phyloP scores from a whole-genome alignment of 164 flowering plant species.

The Sextonia rubra region DNA sequence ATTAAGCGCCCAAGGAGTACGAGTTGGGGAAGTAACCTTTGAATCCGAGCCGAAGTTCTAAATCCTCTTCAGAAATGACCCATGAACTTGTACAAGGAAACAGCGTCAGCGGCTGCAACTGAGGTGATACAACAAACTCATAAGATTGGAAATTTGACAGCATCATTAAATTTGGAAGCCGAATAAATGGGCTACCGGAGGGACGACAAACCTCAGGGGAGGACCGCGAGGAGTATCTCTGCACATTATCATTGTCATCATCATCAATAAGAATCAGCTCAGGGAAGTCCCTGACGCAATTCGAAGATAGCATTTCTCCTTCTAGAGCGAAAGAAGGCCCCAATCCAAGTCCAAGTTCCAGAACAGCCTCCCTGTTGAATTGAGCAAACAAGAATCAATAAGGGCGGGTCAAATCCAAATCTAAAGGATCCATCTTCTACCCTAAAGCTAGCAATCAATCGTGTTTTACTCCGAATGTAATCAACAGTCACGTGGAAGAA shows the following conservation, averaged over 20 bases:
- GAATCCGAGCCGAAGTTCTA: conserved; percentile 31
- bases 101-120: conserved; percentile 19
- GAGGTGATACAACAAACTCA: not conserved
- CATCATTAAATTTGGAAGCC: not conserved
- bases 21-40: conserved; percentile 13
- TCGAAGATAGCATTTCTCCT: conserved; percentile 14
- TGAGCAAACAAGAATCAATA: not conserved
- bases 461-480: not conserved
- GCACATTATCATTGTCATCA: conserved; percentile 25
- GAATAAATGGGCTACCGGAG: not conserved
- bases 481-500: not conserved
- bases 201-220: conserved; percentile 13
- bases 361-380: not conserved
- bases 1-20: not conserved
- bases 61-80: conserved; percentile 30
- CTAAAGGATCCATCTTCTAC: too few species aligned
- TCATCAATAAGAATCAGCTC: conserved; percentile 24
- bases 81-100: conserved; percentile 23
- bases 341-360: conserved; percentile 21
- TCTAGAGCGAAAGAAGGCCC: conserved; percentile 15
- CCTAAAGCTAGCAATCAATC: too few species aligned
- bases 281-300: conserved; percentile 13
- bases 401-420: not conserved
- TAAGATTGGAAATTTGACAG: not conserved
- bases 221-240: conserved; percentile 15